Evolutionary conservation across 768 basidiomycete genomes (phyloP).

Genomic region (Leccinum pellstonianum): DNA sequence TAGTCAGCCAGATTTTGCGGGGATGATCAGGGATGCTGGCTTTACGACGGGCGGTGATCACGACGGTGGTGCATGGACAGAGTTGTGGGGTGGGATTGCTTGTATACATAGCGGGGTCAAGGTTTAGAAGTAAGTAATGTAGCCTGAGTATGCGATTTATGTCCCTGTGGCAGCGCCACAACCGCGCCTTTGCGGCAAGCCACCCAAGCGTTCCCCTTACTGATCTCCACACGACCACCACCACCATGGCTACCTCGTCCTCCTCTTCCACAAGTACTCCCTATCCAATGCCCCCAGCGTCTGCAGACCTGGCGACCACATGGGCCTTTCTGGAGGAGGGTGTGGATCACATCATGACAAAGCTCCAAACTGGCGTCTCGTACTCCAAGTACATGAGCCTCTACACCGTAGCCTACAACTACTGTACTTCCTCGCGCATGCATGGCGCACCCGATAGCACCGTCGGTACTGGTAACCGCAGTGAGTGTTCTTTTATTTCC

Average conservation of each 20-base stretch:
- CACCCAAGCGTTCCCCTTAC: conserved; percentile 5
- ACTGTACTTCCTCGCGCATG: conserved; percentile 90
- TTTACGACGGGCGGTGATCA: conserved; percentile 70
- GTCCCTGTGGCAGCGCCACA: conserved; percentile 25
- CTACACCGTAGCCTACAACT: conserved; percentile 97
- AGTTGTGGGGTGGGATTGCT: conserved; percentile 87
- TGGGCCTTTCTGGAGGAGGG: conserved; percentile 86
- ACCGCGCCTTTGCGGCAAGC: conserved; percentile 26
- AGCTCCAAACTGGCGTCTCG: conserved; percentile 83
- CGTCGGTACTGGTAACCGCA: conserved; percentile 44
- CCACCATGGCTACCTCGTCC: conserved; percentile 34
- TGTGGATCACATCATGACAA: conserved; percentile 91
- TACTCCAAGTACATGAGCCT: conserved; percentile 86
- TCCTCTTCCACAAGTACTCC: conserved; percentile 31
- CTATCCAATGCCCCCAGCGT: conserved; percentile 61
- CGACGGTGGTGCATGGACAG: conserved; percentile 82
- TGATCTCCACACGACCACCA: conserved; percentile 31
- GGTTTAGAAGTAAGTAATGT: conserved; percentile 37
- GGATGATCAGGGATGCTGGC: conserved; percentile 85
- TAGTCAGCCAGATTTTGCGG: conserved; percentile 79
- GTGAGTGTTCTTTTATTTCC: conserved; percentile 42
- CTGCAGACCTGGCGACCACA: conserved; percentile 75
- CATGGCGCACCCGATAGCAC: conserved; percentile 43
- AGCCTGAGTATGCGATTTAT: background rate
- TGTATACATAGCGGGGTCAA: conserved; percentile 85